Evolutionary conservation across 768 basidiomycete genomes (phyloP).

Genomic region (Boletus rufocinnamomeus): DNA sequence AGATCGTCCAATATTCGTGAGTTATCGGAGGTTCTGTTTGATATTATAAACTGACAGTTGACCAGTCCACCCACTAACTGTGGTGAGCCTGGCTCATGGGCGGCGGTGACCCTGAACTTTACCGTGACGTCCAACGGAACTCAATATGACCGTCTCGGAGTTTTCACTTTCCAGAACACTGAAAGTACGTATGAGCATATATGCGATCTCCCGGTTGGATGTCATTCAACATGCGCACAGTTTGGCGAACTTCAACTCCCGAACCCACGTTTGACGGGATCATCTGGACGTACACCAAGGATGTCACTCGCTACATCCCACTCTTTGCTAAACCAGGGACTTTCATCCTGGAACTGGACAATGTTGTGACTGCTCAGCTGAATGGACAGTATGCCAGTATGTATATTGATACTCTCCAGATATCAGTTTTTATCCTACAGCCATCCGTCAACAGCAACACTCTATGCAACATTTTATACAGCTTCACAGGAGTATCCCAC

Average conservation of each 20-base stretch:
- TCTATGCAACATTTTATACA: conserved; percentile 72
- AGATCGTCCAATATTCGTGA: conserved; percentile 63
- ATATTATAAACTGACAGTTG: neutral
- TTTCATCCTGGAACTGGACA: conserved; percentile 75
- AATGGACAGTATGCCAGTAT: conserved; percentile 73
- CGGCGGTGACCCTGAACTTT: conserved; percentile 72
- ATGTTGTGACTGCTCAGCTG: conserved; percentile 56
- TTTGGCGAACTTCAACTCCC: conserved; percentile 81
- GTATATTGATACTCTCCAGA: conserved; percentile 4
- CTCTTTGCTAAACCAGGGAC: conserved; percentile 68
- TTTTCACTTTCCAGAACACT: conserved; percentile 76
- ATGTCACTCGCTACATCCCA: conserved; percentile 71
- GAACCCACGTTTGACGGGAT: conserved; percentile 73
- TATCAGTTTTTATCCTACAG: neutral
- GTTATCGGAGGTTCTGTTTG: conserved; percentile 15
- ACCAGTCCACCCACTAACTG: conserved; percentile 71
- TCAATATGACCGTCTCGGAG: conserved; percentile 70
- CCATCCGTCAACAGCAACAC: conserved; percentile 47
- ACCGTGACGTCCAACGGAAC: conserved; percentile 79
- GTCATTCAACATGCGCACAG: conserved; percentile 33
- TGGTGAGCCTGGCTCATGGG: conserved; percentile 70
- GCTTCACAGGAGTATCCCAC: conserved; percentile 58
- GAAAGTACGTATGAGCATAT: conserved; percentile 54
- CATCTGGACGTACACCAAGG: conserved; percentile 77
- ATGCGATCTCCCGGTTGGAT: neutral